A percentile compares a stretch with the other conserved stretches of the same genome.
These are phyloP conservation scores for Mallotus japonicus DNA, from an alignment of 441 rosid genomes.

Conservation along the genomic window DNA sequence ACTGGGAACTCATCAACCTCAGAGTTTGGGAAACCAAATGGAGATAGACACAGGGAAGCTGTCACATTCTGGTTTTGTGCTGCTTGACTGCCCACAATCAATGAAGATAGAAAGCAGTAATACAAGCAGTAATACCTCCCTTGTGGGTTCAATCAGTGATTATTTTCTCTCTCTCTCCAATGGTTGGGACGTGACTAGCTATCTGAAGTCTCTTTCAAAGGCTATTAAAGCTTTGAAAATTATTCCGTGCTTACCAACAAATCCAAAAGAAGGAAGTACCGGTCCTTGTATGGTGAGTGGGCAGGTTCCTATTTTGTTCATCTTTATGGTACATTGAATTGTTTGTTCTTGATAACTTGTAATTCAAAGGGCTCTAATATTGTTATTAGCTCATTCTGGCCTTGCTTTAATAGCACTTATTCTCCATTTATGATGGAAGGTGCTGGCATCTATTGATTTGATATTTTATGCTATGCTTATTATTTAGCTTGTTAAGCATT, in stretches of 20 bases:
- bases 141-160: conserved; percentile 95
- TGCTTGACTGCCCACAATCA: conserved; percentile 96
- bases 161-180: conserved; percentile 96
- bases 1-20: conserved; percentile 94
- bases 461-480: background rate
- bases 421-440: conserved; percentile 5
- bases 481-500: background rate
- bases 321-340: background rate
- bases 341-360: background rate
- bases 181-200: conserved; percentile 98
- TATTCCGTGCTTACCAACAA: conserved; percentile 57
- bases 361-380: background rate
- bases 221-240: conserved; percentile 82
- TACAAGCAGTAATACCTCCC: conserved; percentile 88
- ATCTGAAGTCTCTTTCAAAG: conserved; percentile 96
- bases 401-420: conserved; percentile 6
- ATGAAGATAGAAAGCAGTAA: conserved; percentile 97
- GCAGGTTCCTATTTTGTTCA: conserved; percentile 9
- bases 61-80: conserved; percentile 80
- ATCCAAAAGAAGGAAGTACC: conserved; percentile 84
- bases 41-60: conserved; percentile 74
- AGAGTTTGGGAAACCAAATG: conserved; percentile 78
- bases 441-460: background rate
- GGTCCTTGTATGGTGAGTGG: conserved; percentile 77
- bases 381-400: background rate